Evolutionary conservation across 495 filamentous ascomycete species (phyloP), one percentile per base, ranked within the genome.

Genomic region (Penicillium bialowiezense): DNA sequence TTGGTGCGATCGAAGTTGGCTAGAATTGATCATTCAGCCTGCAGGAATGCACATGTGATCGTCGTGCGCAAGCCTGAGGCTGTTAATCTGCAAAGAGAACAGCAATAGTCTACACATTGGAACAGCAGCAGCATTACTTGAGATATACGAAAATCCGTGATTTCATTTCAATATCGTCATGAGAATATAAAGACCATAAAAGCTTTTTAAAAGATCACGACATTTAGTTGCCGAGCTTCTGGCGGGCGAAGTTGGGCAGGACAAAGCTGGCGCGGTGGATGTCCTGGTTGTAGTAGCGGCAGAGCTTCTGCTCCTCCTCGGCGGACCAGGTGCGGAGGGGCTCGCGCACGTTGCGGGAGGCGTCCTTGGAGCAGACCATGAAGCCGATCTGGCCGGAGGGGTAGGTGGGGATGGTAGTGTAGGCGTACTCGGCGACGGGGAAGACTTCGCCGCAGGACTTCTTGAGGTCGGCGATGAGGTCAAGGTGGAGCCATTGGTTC

Each of bases 351-450:
- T 99, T 83, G 64, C 86, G 83, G 55, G 66, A 80, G 57, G 82
- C 77, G 64, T 97, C 93, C 83, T 97, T 97, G 84, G 79, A 88
- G 84, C 93, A 97, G 55, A 99, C 89, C 90, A 97, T 96, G 84
- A 97, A 99, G 69, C 95, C 95, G 65, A 99, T 99, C 79, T 97
- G 92, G 69, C 95, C 95, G 48, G 89, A 93, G 48, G 95, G 95
- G 79, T 99, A 99, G 63, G 95, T 99, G 48, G 95, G 95, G 75
- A 97, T 99, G 62, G 92, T 97, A 58, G 95, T 97, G 84, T 96
- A 99, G 55, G 89, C 95, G 79, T 97, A 99, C 74, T 97, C 95
- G 68, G 85, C 95, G 48, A 86, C 85, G 41, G 95, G 91, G 84
- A 99, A 99, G 71, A 99, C 88, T 74, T 96, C 89, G 56, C 85